Evolutionary conservation across 1,139 yeast genomes (phyloP).

Genomic region (Saccharomyces hybrid): DNA sequence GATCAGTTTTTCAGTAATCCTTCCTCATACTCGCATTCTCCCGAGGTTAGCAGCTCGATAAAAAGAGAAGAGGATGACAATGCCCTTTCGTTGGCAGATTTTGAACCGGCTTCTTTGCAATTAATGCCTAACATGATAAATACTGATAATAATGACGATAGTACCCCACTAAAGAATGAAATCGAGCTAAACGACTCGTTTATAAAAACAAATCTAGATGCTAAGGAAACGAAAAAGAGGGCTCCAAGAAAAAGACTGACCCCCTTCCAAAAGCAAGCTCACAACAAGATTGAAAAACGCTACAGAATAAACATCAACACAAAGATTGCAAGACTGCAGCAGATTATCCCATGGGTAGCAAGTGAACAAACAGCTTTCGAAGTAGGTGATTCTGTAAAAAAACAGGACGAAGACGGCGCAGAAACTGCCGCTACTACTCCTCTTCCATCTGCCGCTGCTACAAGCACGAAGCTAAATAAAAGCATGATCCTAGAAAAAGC

Average conservation of each 20-base stretch:
- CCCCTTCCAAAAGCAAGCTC: constrained; percentile 59
- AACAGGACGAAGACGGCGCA: constrained; percentile 4
- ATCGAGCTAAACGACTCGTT: constrained; percentile 4
- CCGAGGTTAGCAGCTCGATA: not conserved
- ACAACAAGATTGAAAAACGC: constrained; percentile 60
- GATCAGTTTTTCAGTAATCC: constrained; percentile 7
- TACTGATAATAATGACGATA: constrained; percentile 1
- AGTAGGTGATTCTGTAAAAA: constrained; percentile 33
- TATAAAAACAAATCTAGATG: constrained; percentile 1
- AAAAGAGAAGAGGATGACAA: not conserved
- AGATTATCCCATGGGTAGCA: constrained; percentile 54
- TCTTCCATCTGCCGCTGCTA: constrained; percentile 8
- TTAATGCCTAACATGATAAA: constrained; percentile 2
- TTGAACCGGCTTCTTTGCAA: not conserved
- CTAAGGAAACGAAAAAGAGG: constrained; percentile 34
- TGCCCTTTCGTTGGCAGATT: not conserved
- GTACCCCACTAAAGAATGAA: not conserved
- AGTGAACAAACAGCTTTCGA: constrained; percentile 51
- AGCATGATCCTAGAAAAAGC: constrained; percentile 62
- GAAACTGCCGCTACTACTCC: constrained; percentile 3
- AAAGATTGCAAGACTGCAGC: constrained; percentile 56
- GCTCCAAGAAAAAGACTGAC: constrained; percentile 53
- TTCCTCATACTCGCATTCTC: constrained; percentile 9
- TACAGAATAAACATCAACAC: constrained; percentile 65
- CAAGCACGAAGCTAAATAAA: constrained; percentile 44